A percentile compares a stretch with the other conserved stretches of the same genome.
Conservation (phyloP, 2,329 filamentous ascomycete species). For the Colletotrichum orchidophilum region DNA sequence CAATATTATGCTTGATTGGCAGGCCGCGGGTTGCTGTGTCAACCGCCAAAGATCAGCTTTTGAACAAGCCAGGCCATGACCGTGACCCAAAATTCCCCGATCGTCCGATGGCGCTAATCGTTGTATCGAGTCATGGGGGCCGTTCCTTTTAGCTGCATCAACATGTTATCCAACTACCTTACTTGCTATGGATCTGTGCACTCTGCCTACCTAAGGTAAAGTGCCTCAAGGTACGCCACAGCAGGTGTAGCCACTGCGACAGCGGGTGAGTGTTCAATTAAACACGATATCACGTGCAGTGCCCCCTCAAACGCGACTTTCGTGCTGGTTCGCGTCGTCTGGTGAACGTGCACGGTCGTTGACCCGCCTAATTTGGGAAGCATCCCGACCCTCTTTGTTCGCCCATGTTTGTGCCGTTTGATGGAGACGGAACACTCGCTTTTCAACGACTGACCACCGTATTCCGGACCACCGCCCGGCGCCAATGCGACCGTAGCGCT, state of each 20-base stretch:
- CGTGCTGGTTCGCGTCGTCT: conserved; percentile 28
- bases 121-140: conserved; percentile 15
- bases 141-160: background rate
- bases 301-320: background rate
- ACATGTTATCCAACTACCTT: background rate
- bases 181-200: background rate
- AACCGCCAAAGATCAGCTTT: conserved; percentile 9
- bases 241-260: background rate
- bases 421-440: background rate
- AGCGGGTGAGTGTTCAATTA: conserved; percentile 17
- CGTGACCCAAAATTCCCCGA: conserved; percentile 28
- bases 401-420: conserved; percentile 1
- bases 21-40: conserved; percentile 22
- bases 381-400: conserved; percentile 4
- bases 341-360: conserved; percentile 30
- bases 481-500: conserved; percentile 21
- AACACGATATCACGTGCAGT: conserved; percentile 29
- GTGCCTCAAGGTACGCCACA: no score
- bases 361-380: conserved; percentile 4
- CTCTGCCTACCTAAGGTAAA: no score
- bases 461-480: conserved; percentile 14
- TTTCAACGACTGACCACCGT: conserved; percentile 13
- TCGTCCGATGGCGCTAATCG: conserved; percentile 23
- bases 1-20: conserved; percentile 31
- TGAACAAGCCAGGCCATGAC: background rate